Base-by-base conservation (phyloP, 1,139 yeast species). In the Suhomyces terraborum region DNA sequence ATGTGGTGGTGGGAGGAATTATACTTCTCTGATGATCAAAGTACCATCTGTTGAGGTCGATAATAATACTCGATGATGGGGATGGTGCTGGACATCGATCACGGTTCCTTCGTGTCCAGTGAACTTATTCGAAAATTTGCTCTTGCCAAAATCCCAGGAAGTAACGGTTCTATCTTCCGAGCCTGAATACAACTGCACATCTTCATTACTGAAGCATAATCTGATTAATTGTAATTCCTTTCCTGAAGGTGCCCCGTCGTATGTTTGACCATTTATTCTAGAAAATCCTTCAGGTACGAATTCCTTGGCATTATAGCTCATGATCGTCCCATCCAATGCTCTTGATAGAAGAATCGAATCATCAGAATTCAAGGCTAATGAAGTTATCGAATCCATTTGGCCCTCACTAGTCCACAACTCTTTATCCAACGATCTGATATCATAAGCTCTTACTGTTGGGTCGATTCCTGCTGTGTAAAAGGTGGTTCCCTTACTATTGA, bases 381-480 rank as follows among this genome's bases (percentile, higher is more conserved):
- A 62, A 0, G 89, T 79, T 10, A 84, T 73, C 1, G 82, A 64
- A 8, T 61, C 58, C 4, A 8, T 13, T 36, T 80, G 85, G 21
- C 69, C 67, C 8, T 56, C 62, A 34, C 74, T 67, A 14, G 54
- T 56, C 78, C 84, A 82, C n/a, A 73, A 36, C 0, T 77, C 69
- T 9, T 52, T 45, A 6, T 62, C 60, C 20, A 64, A 50, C 23
- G 62, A 60, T 48, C 82, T 61, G 23, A 75, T 42, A 52, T 85
- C 93, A 62, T 73, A 81, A 1, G 81, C 83, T 36, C 64, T 58
- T 0, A 87, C 70, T 0, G 69, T 61, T 1, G 88, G 84, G 45
- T 86, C 93, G 3, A 87, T 76, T 0, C 95, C 95, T 0, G 83
- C 69, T 4, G 79, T 67, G 50, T 71, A 86, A 3, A 84, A 51